These are phyloP conservation scores for Endoconidiophora laricicola DNA, from an alignment of 2,329 filamentous ascomycete genomes.

Conservation along the genomic window DNA sequence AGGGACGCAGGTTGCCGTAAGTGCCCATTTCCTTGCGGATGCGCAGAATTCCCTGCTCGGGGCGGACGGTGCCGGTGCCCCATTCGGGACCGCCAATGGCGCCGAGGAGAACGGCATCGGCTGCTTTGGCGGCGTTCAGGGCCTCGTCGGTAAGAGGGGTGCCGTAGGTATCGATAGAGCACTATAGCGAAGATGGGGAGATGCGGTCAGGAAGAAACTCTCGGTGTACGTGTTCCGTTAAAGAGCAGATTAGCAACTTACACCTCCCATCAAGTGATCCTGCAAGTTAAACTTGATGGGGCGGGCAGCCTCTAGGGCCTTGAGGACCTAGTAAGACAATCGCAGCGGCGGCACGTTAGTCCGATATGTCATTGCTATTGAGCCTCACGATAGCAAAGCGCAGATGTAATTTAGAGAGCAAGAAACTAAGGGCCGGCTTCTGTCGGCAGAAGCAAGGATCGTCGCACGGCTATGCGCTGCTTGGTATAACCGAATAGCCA, in stretches of 20 bases:
- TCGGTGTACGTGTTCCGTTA: neutral
- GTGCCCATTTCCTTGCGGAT: constrained; percentile 88
- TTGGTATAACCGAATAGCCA: too few species aligned
- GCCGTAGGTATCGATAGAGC: constrained; percentile 72
- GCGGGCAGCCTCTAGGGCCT: constrained; percentile 55
- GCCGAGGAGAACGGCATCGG: constrained; percentile 80
- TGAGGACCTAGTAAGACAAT: constrained; percentile 44
- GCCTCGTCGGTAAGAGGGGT: constrained; percentile 67
- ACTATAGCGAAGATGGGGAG: constrained; percentile 30
- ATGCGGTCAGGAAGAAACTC: constrained; percentile 1
- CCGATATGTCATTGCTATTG: too few species aligned
- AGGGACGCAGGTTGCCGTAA: constrained; percentile 89
- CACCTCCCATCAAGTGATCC: constrained; percentile 79
- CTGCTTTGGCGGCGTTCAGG: constrained; percentile 64
- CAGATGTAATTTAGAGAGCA: too few species aligned
- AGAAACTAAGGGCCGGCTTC: too few species aligned
- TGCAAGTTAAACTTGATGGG: constrained; percentile 72
- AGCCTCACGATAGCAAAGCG: too few species aligned
- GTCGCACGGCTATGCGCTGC: too few species aligned
- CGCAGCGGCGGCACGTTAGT: too few species aligned
- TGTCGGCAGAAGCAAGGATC: too few species aligned
- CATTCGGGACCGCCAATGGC: constrained; percentile 95
- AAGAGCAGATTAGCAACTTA: constrained; percentile 32
- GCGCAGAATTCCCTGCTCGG: constrained; percentile 78
- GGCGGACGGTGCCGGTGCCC: constrained; percentile 75